Evolutionary conservation across 768 basidiomycete genomes (phyloP).

Genomic region (Amanita thiersii): DNA sequence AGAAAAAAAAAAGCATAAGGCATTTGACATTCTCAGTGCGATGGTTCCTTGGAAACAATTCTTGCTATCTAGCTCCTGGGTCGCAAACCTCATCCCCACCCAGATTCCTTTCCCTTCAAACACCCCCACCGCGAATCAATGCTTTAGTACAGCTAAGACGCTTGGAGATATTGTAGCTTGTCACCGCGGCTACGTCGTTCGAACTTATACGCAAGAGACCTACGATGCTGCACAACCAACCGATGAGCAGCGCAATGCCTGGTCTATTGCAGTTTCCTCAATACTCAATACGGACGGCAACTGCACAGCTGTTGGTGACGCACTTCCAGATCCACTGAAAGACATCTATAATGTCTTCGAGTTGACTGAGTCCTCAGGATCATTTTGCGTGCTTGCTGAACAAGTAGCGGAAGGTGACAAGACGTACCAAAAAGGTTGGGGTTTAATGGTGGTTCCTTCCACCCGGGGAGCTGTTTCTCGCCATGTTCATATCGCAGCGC

Average conservation of each 20-base stretch:
- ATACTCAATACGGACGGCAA: not conserved
- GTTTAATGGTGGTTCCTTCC: slow-evolving; percentile 4
- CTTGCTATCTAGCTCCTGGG: too few species aligned
- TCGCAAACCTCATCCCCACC: too few species aligned
- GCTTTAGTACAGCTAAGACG: not conserved
- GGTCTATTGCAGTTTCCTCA: not conserved
- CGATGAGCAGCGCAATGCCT: not conserved
- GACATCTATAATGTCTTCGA: not conserved
- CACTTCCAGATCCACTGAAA: not conserved
- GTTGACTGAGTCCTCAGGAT: not conserved
- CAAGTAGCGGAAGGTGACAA: not conserved
- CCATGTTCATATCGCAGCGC: slow-evolving; percentile 32
- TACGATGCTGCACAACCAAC: slow-evolving; percentile 4
- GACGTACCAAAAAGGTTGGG: slow-evolving; percentile 5
- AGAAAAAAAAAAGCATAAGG: too few species aligned
- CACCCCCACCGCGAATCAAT: too few species aligned
- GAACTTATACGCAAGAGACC: not conserved
- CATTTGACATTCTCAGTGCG: too few species aligned
- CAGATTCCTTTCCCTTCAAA: too few species aligned
- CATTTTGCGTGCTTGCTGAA: slow-evolving; percentile 7
- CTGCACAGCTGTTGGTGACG: not conserved
- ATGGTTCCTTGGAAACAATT: too few species aligned
- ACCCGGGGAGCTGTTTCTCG: not conserved
- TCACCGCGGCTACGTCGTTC: not conserved
- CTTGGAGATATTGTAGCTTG: not conserved